phyloP scores from a whole-genome alignment of 148 eudicot species.

The Linanthus parryae region DNA sequence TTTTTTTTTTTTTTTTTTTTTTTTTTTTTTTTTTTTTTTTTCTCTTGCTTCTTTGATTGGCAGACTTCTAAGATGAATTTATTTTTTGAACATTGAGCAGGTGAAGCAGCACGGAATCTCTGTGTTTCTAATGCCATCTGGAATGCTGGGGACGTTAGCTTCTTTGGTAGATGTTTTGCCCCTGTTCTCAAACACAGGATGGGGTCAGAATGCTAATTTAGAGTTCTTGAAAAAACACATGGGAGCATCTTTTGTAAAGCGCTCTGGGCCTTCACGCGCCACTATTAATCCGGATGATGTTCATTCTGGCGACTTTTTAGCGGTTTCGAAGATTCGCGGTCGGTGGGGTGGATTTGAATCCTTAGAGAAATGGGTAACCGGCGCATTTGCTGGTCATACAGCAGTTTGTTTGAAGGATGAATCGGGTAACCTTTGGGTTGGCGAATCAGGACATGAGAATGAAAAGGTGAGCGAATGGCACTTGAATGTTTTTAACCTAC shows the following conservation, averaged over 20 bases:
- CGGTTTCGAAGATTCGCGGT: constrained; percentile 96
- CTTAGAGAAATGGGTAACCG: constrained; percentile 98
- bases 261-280: constrained; percentile 69
- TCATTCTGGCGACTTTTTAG: constrained; percentile 94
- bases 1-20: constrained; percentile 3
- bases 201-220: constrained; percentile 88
- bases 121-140: constrained; percentile 96
- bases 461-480: constrained; percentile 58
- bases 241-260: constrained; percentile 89
- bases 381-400: constrained; percentile 98
- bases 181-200: constrained; percentile 73
- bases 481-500: too few species aligned
- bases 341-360: constrained; percentile 99
- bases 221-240: constrained; percentile 87
- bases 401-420: constrained; percentile 97
- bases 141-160: constrained; percentile 96
- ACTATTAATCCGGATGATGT: constrained; percentile 78
- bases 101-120: constrained; percentile 96
- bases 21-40: not conserved
- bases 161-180: constrained; percentile 93
- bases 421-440: constrained; percentile 87
- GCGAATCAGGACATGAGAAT: constrained; percentile 99
- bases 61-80: constrained; percentile 6
- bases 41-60: not conserved
- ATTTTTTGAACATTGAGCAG: constrained; percentile 35